Evolutionary conservation across 805 yeast genomes (phyloP), one percentile per base, ranked within the genome.

Genomic region (Ogataea corticis): DNA sequence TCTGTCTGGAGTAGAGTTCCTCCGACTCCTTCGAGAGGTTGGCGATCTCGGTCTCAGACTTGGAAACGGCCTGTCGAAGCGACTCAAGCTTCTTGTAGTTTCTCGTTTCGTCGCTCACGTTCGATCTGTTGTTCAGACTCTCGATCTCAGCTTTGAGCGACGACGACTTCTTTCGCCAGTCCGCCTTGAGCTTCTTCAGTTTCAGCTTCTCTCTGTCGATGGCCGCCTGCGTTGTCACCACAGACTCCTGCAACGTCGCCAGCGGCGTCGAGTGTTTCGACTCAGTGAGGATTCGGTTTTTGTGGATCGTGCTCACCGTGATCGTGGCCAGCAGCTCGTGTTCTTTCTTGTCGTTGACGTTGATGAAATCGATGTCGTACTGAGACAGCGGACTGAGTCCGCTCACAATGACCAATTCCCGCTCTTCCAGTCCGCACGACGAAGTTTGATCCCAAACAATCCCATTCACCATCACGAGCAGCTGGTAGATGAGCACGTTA

Each of bases 391-490:
- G 87, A 25, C 83, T 79, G 31, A 84, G 65, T 0, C 89, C 89
- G 52, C 80, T 76, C 14, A 84, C 79, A 1, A 81, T 73, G n/a
- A 81, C 71, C 41, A 75, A 66, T 42, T 76, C 78, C 36, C 76
- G 76, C 27, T 73, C 73, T 17, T 67, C 67, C 14, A 69, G 59
- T 13, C 70, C 68, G 38, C 80, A 80, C 31, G 77, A 70, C 0
- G 81, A 72, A 1, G 80, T 79, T 56, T 82, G 87, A 19, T 81
- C 76, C 90, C 90, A 84, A 12, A 77, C 72, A 17, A 83, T 74
- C 17, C 87, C 88, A 55, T 84, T 83, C 4, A 84, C 87, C 44
- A 70, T 64, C 11, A 73, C 73, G 37, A 70, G 65, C 5, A 75
- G 58, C 44, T 66, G 73, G 40, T 72, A 71, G 44, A 70, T 67